These are phyloP conservation scores for Magnolia sinica DNA, from an alignment of 164 flowering plant species.

Conservation along the genomic window DNA sequence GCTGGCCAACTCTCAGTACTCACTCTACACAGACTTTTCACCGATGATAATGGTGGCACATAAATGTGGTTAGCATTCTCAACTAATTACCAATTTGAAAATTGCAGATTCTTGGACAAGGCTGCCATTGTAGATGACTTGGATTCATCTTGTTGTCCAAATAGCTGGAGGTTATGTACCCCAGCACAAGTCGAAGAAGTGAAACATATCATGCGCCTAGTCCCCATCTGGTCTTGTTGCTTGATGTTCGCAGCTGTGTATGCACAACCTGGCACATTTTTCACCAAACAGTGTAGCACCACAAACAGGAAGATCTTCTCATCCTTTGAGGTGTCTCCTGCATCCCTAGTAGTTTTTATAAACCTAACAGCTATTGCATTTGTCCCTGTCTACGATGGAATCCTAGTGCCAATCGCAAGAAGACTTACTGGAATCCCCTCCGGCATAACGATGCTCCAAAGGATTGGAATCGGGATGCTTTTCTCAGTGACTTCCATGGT, in stretches of 20 bases:
- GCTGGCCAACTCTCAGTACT: background rate
- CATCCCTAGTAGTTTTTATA: slow-evolving; percentile 28
- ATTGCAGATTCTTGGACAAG: slow-evolving; percentile 13
- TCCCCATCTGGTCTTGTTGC: slow-evolving; percentile 9
- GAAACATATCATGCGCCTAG: background rate
- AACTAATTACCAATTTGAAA: background rate
- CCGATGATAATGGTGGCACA: background rate
- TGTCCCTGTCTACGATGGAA: slow-evolving; percentile 60
- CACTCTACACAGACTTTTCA: background rate
- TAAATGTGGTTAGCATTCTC: background rate
- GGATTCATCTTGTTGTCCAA: slow-evolving; percentile 18
- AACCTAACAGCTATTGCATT: slow-evolving; percentile 47
- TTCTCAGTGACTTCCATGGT: slow-evolving; percentile 30
- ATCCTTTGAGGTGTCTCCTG: slow-evolving; percentile 3
- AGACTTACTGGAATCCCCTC: slow-evolving; percentile 40
- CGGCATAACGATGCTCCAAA: slow-evolving; percentile 65
- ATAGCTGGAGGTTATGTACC: slow-evolving; percentile 1
- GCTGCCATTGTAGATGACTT: slow-evolving; percentile 5
- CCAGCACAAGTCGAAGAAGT: slow-evolving; percentile 11
- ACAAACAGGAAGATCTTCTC: slow-evolving; percentile 15
- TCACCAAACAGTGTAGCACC: slow-evolving; percentile 18
- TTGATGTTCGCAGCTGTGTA: slow-evolving; percentile 9
- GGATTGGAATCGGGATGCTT: slow-evolving; percentile 59
- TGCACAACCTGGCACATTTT: slow-evolving; percentile 8
- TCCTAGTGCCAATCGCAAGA: slow-evolving; percentile 40